These are phyloP conservation scores for Lodderomyces beijingensis DNA, from an alignment of 1,139 yeast species.

Conservation along the genomic window DNA sequence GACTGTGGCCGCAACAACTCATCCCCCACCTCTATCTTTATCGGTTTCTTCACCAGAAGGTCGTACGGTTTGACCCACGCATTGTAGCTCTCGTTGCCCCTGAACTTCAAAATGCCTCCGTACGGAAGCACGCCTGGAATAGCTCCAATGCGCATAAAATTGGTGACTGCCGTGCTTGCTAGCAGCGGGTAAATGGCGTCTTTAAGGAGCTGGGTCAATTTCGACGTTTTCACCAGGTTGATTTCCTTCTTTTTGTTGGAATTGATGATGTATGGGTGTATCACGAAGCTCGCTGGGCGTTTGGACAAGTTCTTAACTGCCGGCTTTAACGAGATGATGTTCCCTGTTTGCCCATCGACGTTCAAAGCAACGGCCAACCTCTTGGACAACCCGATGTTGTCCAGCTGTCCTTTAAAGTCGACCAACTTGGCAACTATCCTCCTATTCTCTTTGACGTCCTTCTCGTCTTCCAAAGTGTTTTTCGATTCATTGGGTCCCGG, in stretches of 20 bases:
- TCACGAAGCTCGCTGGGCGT: conserved; percentile 37
- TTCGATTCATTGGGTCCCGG: conserved; percentile 45
- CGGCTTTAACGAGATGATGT: conserved; percentile 50
- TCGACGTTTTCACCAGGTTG: conserved; percentile 24
- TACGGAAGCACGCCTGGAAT: conserved; percentile 45
- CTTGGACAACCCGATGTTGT: conserved; percentile 54
- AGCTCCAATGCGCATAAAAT: conserved; percentile 47
- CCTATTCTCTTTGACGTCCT: conserved; percentile 33
- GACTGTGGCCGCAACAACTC: conserved; percentile 52
- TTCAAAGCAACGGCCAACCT: conserved; percentile 58
- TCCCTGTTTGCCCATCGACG: conserved; percentile 48
- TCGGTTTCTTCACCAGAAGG: conserved; percentile 21
- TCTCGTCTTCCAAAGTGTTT: conserved; percentile 12
- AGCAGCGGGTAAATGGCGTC: conserved; percentile 11
- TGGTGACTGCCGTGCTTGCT: conserved; percentile 37
- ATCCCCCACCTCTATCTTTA: conserved; percentile 48
- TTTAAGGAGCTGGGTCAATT: conserved; percentile 16
- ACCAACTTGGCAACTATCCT: conserved; percentile 54
- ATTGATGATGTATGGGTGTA: conserved; percentile 57
- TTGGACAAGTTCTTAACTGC: conserved; percentile 38
- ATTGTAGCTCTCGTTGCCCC: conserved; percentile 36
- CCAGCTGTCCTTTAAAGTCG: conserved; percentile 26
- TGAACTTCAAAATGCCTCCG: conserved; percentile 62
- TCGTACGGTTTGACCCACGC: conserved; percentile 43
- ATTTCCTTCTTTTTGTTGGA: conserved; percentile 28